Evolutionary conservation across 805 yeast genomes (phyloP).

Genomic region (Ogataea methanolica): DNA sequence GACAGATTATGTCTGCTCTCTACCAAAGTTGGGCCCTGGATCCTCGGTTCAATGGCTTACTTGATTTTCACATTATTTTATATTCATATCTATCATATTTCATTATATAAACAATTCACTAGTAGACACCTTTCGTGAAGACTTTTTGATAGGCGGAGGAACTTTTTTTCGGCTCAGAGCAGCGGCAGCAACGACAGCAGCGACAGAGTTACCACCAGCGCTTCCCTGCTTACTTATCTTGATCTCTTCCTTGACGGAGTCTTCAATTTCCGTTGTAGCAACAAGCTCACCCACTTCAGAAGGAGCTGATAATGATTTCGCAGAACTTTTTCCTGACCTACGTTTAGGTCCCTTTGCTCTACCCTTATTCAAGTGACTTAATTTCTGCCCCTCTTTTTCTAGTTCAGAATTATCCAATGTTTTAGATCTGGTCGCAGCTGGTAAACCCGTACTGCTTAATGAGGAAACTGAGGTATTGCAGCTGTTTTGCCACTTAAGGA

Average conservation of each 20-base stretch:
- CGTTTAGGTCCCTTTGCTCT: slow-evolving; percentile 52
- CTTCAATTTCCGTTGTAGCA: not conserved
- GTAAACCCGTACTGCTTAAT: slow-evolving; percentile 11
- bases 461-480: slow-evolving; percentile 29
- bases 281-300: not conserved
- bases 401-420: slow-evolving; percentile 17
- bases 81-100: not conserved
- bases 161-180: slow-evolving; percentile 10
- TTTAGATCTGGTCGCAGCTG: slow-evolving; percentile 8
- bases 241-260: no score
- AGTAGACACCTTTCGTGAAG: slow-evolving; percentile 25
- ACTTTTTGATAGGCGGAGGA: slow-evolving; percentile 26
- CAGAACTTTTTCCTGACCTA: slow-evolving; percentile 34
- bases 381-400: slow-evolving; percentile 23
- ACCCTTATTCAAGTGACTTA: slow-evolving; percentile 41
- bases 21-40: no score
- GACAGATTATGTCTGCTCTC: no score
- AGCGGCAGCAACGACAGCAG: not conserved
- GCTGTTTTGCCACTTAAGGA: slow-evolving; percentile 24
- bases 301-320: not conserved
- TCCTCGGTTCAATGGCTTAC: no score
- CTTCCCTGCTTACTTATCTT: not conserved
- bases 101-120: slow-evolving; percentile 22
- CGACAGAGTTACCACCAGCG: not conserved
- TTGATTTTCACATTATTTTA: no score